phyloP scores from a whole-genome alignment of 139 green algal genomes.

The Micractinium conductrix region DNA sequence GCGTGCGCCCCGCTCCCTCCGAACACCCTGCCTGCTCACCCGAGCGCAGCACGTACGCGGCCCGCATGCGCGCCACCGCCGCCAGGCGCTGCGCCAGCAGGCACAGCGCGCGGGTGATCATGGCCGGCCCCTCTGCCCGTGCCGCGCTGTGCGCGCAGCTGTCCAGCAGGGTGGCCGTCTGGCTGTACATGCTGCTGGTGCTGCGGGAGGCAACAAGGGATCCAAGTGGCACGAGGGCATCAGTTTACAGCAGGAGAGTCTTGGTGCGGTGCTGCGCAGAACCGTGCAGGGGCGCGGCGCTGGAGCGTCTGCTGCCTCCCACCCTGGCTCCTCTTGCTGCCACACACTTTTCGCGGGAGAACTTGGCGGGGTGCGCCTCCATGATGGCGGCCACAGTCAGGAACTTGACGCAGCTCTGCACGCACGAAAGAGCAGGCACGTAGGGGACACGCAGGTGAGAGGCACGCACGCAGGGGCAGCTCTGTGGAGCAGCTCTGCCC shows the following conservation, averaged over 20 bases:
- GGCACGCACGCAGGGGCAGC: too few relatives aligned
- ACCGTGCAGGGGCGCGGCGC: too few relatives aligned
- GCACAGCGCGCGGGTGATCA: background rate
- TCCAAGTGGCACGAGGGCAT: background rate
- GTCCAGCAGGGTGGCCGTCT: conserved; percentile 26
- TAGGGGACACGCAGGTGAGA: too few relatives aligned
- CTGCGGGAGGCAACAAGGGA: background rate
- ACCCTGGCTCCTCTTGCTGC: background rate
- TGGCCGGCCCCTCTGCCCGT: background rate
- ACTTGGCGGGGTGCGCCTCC: conserved; percentile 28
- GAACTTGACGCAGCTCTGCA: conserved; percentile 39
- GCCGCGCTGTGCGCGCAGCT: conserved; percentile 23
- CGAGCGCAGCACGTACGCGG: conserved; percentile 11
- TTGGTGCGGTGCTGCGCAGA: too few relatives aligned
- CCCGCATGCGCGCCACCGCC: conserved; percentile 28
- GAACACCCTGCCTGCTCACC: too few relatives aligned
- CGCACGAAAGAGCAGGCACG: too few relatives aligned
- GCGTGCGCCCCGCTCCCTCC: too few relatives aligned
- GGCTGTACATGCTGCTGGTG: conserved; percentile 27
- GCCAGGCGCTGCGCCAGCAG: conserved; percentile 37
- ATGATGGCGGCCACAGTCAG: conserved; percentile 14
- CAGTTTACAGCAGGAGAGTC: too few relatives aligned
- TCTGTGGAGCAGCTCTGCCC: too few relatives aligned
- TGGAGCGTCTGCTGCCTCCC: background rate
- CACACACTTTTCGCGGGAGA: background rate